Evolutionary conservation across 768 basidiomycete genomes (phyloP).

Genomic region (Chalciporus chontae): DNA sequence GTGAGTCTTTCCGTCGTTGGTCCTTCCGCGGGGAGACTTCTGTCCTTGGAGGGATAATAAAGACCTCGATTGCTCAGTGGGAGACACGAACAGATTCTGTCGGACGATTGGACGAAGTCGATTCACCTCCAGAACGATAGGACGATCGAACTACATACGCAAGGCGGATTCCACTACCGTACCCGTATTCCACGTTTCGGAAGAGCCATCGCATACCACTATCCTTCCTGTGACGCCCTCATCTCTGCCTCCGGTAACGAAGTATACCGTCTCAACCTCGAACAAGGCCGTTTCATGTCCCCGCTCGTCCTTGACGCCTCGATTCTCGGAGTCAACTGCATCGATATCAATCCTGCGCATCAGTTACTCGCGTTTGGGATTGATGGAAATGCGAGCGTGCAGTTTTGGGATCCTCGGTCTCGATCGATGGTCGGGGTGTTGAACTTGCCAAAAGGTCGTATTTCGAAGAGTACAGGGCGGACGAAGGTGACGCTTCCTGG

Average conservation of each 20-base stretch:
- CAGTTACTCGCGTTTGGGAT: slow-evolving; percentile 87
- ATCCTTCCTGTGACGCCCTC: slow-evolving; percentile 88
- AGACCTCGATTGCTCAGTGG: not conserved
- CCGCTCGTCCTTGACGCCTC: slow-evolving; percentile 63
- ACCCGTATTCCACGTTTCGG: slow-evolving; percentile 95
- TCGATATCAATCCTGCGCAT: slow-evolving; percentile 93
- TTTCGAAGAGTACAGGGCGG: slow-evolving; percentile 41
- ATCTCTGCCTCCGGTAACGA: slow-evolving; percentile 82
- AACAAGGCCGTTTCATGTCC: slow-evolving; percentile 89
- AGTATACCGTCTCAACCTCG: slow-evolving; percentile 91
- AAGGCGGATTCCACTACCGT: slow-evolving; percentile 88
- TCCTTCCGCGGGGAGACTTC: not conserved
- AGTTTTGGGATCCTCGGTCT: slow-evolving; percentile 96
- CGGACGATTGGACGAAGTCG: slow-evolving; percentile 99
- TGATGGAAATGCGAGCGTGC: slow-evolving; percentile 82
- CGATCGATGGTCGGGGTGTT: slow-evolving; percentile 70
- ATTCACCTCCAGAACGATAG: slow-evolving; percentile 94
- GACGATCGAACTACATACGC: slow-evolving; percentile 92
- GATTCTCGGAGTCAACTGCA: slow-evolving; percentile 81
- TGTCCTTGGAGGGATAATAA: not conserved
- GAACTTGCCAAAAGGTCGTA: slow-evolving; percentile 50
- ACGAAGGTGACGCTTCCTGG: slow-evolving; percentile 30
- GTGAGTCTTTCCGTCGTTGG: slow-evolving; percentile 43
- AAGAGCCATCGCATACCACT: slow-evolving; percentile 88
- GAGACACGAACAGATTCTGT: slow-evolving; percentile 64